phyloP scores from a whole-genome alignment of 805 yeast species.

The Yarrowia alimentaria region DNA sequence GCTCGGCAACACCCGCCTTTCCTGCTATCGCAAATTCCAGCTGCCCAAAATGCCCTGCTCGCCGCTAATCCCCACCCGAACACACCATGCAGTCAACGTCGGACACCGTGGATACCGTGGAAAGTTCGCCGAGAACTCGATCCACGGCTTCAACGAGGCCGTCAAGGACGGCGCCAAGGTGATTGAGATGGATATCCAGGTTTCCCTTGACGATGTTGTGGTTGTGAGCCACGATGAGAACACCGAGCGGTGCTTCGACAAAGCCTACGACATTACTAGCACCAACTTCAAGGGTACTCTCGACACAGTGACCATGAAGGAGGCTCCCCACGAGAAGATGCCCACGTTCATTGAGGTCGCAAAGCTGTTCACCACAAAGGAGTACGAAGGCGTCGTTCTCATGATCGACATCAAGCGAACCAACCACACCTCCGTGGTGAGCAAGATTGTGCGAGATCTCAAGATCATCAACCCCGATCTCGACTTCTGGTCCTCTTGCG shows the following conservation, averaged over 20 bases:
- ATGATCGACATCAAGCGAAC: conserved; percentile 55
- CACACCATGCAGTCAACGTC: conserved; percentile 30
- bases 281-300: conserved; percentile 43
- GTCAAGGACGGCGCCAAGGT: conserved; percentile 47
- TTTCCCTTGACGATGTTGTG: conserved; percentile 55
- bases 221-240: conserved; percentile 54
- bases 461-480: conserved; percentile 43
- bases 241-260: conserved; percentile 51
- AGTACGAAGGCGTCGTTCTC: conserved; percentile 37
- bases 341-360: conserved; percentile 46
- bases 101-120: conserved; percentile 42
- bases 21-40: too few relatives aligned
- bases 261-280: conserved; percentile 42
- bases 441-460: conserved; percentile 44
- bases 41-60: conserved; percentile 11
- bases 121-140: conserved; percentile 49
- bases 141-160: conserved; percentile 49
- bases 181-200: conserved; percentile 57
- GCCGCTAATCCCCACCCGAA: conserved; percentile 1
- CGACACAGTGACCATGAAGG: conserved; percentile 41
- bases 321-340: conserved; percentile 42
- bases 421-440: conserved; percentile 46
- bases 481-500: conserved; percentile 47
- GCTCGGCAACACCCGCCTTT: too few relatives aligned
- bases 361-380: conserved; percentile 42